phyloP scores from a whole-genome alignment of 2,329 filamentous ascomycete species.

The Lasiodiplodia sp. region DNA sequence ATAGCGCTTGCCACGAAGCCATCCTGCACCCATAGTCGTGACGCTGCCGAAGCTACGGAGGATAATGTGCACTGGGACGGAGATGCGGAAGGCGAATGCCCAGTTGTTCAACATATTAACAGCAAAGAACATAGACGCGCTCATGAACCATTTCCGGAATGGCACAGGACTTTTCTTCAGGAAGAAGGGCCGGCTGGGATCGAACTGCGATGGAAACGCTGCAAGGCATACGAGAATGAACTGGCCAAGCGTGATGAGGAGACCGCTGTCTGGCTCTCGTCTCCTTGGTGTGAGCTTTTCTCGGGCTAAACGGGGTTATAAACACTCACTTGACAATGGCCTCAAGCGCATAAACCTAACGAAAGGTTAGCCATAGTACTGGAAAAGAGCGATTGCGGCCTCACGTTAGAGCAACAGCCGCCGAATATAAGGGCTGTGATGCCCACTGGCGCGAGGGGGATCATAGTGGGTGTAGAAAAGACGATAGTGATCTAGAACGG shows the following conservation, averaged over 20 bases:
- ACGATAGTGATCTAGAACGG: not conserved
- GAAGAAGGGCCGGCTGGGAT: slow-evolving; percentile 70
- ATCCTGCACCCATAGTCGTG: slow-evolving; percentile 92
- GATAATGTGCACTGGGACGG: slow-evolving; percentile 96
- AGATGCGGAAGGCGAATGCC: slow-evolving; percentile 96
- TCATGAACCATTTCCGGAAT: slow-evolving; percentile 82
- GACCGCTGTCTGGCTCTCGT: slow-evolving; percentile 83
- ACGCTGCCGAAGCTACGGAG: slow-evolving; percentile 94
- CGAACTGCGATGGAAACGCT: slow-evolving; percentile 55
- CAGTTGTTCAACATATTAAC: slow-evolving; percentile 98
- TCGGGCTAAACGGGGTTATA: not conserved
- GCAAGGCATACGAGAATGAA: slow-evolving; percentile 69
- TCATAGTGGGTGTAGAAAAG: slow-evolving; percentile 24
- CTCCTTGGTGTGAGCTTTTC: slow-evolving; percentile 53
- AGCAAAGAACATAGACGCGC: slow-evolving; percentile 87
- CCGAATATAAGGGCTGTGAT: slow-evolving; percentile 92
- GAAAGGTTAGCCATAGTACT: not conserved
- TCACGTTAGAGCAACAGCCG: slow-evolving; percentile 91
- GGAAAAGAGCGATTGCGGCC: slow-evolving; percentile 39
- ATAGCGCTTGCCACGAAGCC: slow-evolving; percentile 84
- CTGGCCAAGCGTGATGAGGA: slow-evolving; percentile 62
- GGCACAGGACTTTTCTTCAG: slow-evolving; percentile 81
- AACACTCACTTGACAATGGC: slow-evolving; percentile 85
- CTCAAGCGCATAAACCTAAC: slow-evolving; percentile 91
- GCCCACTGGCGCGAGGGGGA: slow-evolving; percentile 44